Percentiles rank a stretch among this genome's conserved stretches.
phyloP scores from a whole-genome alignment of 73 alveolate species.

The Paramecium pentaurelia region DNA sequence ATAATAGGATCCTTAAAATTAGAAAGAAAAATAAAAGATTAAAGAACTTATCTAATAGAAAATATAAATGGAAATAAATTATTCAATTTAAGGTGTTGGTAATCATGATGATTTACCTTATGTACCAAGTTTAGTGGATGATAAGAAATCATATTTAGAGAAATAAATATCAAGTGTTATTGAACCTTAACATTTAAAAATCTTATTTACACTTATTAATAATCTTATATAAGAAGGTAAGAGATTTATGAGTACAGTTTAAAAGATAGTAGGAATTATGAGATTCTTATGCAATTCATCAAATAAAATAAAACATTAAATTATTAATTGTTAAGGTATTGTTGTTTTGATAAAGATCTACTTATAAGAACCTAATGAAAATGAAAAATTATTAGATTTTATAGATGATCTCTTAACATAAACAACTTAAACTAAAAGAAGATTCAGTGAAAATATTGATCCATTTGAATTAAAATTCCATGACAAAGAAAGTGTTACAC shows the following conservation, averaged over 20 bases:
- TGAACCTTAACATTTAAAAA: background rate
- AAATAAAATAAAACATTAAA: background rate
- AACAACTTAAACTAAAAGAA: background rate
- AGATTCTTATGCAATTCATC: background rate
- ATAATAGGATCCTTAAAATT: background rate
- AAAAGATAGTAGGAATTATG: background rate
- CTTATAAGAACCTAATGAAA: background rate
- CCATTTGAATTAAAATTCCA: background rate
- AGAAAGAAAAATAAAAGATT: background rate
- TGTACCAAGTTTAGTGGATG: background rate
- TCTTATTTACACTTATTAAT: background rate
- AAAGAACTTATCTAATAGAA: background rate
- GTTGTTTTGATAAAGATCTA: background rate
- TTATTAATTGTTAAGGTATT: background rate
- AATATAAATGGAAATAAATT: background rate
- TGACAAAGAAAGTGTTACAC: conserved; percentile 7
- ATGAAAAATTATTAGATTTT: conserved; percentile 20
- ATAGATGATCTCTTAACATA: background rate
- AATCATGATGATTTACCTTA: conserved; percentile 1
- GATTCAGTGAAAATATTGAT: conserved; percentile 41
- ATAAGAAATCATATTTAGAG: background rate
- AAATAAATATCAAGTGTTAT: background rate
- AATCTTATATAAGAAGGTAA: background rate
- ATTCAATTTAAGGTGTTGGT: background rate
- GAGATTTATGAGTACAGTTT: conserved; percentile 5